Conservation (phyloP, 2,329 filamentous ascomycete genomes). For the Sporothrix inflata region DNA sequence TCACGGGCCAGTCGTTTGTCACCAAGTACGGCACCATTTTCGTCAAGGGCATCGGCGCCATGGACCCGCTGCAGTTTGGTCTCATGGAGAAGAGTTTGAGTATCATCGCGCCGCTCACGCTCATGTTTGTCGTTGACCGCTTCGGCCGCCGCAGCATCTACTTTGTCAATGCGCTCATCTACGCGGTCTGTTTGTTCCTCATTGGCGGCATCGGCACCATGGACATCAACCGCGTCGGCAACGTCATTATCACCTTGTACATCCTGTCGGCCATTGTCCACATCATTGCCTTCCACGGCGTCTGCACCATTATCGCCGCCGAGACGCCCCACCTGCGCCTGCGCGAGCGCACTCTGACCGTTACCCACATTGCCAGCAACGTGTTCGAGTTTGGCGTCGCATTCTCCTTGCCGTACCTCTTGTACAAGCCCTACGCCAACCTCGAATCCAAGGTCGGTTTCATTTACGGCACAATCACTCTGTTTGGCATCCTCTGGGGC, state of each 20-base stretch:
- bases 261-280: constrained; percentile 29
- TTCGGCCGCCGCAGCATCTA: constrained; percentile 30
- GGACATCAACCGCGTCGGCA: constrained; percentile 20
- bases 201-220: constrained; percentile 32
- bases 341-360: constrained; percentile 28
- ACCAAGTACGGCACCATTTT: constrained; percentile 33
- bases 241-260: constrained; percentile 28
- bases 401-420: constrained; percentile 31
- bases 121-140: constrained; percentile 29
- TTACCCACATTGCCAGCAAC: constrained; percentile 26
- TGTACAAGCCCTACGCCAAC: constrained; percentile 29
- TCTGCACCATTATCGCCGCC: constrained; percentile 28
- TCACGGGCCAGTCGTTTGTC: constrained; percentile 32
- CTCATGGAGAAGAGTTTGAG: constrained; percentile 29
- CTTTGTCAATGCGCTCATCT: constrained; percentile 23
- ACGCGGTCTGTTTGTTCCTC: constrained; percentile 23
- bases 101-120: constrained; percentile 24
- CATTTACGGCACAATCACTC: constrained; percentile 35
- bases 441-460: constrained; percentile 30
- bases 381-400: constrained; percentile 29
- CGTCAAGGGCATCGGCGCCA: constrained; percentile 30
- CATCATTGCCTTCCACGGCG: constrained; percentile 29
- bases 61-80: constrained; percentile 32
- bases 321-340: constrained; percentile 31
- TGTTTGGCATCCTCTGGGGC: constrained; percentile 28